Conservation (phyloP, 306 rosid species). For the Begonia fuchsioides region DNA sequence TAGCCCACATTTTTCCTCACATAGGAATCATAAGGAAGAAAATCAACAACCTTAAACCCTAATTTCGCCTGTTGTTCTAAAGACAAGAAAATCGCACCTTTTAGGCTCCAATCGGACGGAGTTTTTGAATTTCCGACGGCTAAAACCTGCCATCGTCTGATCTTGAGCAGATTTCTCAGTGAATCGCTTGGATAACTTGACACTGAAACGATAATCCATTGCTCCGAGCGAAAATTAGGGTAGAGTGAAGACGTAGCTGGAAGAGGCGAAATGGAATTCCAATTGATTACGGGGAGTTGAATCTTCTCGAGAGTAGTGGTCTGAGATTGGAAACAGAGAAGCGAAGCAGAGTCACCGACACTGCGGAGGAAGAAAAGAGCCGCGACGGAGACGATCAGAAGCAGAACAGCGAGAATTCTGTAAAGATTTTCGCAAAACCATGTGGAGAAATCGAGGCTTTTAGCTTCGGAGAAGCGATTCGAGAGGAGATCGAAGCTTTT, state of each 20-base stretch:
- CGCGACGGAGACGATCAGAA: conserved; percentile 15
- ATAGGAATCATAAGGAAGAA: conserved; percentile 71
- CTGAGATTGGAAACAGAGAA: conserved; percentile 64
- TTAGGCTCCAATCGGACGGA: conserved; percentile 77
- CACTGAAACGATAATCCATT: conserved; percentile 85
- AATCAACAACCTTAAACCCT: conserved; percentile 78
- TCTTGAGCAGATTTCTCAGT: conserved; percentile 45
- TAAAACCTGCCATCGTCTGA: conserved; percentile 80
- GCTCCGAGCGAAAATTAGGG: conserved; percentile 51
- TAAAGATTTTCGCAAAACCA: conserved; percentile 16
- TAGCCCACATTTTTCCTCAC: conserved; percentile 89
- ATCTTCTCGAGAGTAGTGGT: conserved; percentile 56
- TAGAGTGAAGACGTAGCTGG: conserved; percentile 43
- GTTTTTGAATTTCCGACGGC: conserved; percentile 69
- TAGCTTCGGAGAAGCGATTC: conserved; percentile 11
- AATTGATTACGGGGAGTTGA: conserved; percentile 43
- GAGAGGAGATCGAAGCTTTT: not conserved
- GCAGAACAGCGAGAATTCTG: conserved; percentile 16
- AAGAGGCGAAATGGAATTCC: conserved; percentile 33
- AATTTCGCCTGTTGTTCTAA: conserved; percentile 65
- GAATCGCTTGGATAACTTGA: conserved; percentile 59
- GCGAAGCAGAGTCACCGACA: conserved; percentile 68
- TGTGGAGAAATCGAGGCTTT: conserved; percentile 12
- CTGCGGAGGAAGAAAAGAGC: conserved; percentile 24
- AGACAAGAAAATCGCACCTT: conserved; percentile 85